phyloP scores from a whole-genome alignment of 306 rosid genomes.

The Nissolia schottii region DNA sequence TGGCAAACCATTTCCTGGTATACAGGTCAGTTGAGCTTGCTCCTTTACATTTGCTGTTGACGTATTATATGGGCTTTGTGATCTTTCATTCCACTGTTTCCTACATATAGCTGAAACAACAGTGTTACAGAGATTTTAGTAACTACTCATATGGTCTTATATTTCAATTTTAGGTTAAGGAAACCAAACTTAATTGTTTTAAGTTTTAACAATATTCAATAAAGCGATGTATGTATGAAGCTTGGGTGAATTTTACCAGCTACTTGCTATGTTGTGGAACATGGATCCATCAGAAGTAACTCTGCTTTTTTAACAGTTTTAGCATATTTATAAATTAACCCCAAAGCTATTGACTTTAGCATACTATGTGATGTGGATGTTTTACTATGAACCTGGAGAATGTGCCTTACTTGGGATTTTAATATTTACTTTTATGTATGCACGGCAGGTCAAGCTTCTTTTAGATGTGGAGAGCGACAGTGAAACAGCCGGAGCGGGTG shows the following conservation, averaged over 20 bases:
- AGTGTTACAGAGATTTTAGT: background rate
- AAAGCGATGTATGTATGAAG: background rate
- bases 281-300: too few relatives aligned
- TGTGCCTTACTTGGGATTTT: background rate
- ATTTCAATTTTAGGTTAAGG: constrained; percentile 16
- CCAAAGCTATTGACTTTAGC: background rate
- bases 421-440: constrained; percentile 6
- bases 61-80: background rate
- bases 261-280: background rate
- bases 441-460: constrained; percentile 59
- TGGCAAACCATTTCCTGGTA: constrained; percentile 91
- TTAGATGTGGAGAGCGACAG: constrained; percentile 42
- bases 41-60: background rate
- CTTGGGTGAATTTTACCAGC: background rate
- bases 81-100: constrained; percentile 11
- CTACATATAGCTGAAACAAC: background rate
- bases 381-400: background rate
- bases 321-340: too few relatives aligned
- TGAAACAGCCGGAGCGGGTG: constrained; percentile 45
- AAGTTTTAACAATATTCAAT: background rate
- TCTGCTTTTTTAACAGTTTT: too few relatives aligned
- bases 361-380: background rate
- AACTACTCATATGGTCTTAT: background rate
- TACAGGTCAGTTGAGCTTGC: constrained; percentile 59
- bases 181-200: background rate